Evolutionary conservation across 78 protist species (phyloP), one percentile per base, ranked within the genome.

Genomic region (Neovahlkampfia damariscottae): DNA sequence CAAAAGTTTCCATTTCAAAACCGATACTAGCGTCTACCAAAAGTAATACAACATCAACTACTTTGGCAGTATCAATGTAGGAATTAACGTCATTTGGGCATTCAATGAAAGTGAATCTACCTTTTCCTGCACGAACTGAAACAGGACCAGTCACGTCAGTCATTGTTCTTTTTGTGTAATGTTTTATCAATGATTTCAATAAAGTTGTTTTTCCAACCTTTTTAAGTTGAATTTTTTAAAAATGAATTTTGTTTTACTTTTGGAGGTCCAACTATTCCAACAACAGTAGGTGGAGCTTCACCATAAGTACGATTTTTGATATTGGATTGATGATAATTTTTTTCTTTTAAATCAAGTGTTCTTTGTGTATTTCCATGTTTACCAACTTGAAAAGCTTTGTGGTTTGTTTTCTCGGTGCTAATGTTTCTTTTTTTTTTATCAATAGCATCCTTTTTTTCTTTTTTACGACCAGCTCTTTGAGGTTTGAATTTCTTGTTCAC

Each of bases 1-100:
- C 99, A 50, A 98, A 97, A 2, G 96, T 94, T 76, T 98, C 99
- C 99, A 96, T 96, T 86, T 96, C 99, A 38, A 97, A 95, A 41
- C 97, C 98, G 76, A 74, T 95, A 8, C 78, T 68, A 40, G 92
- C 99, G 80, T 98, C 99, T 38, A 98, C 82, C 36, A 98, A 5
- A 1, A 98, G 72, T 9, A 98, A 84, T 0, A 91, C 94, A 7
- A 98, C 70, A 82, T 98, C 99, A 1, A 97, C 96, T 10, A 90
- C 81, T 85, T 97, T 95, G n/a, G 95, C 97, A 27, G 93, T 59
- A 67, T 98, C 99, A 50, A 94, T 78, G 99, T 96, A 96, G 4
- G 99, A 72, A 78, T 90, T 85, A 28, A 98, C 62, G 37, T 96
- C 99, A 41, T 91, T 95, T 28, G 83, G 85, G 67, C 96, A 91